phyloP scores from a whole-genome alignment of 768 basidiomycete genomes.

The Amanita muscaria region DNA sequence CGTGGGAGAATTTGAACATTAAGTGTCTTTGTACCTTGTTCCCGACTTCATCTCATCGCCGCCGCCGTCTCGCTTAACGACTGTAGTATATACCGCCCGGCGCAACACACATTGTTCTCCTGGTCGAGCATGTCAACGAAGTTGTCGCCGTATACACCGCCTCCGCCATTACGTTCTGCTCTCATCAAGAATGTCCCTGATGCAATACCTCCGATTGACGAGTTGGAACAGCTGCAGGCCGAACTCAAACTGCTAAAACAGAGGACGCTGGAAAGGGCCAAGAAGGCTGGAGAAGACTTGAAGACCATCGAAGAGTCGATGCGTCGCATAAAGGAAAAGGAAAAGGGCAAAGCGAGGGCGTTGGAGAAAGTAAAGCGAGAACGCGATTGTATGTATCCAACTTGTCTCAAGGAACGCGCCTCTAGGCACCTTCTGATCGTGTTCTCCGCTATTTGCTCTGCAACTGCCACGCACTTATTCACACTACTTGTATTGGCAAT shows the following conservation, averaged over 20 bases:
- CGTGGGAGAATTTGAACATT: slow-evolving; percentile 51
- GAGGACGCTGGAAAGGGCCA: slow-evolving; percentile 50
- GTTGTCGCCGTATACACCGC: slow-evolving; percentile 40
- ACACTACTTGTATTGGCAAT: background rate
- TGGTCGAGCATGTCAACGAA: slow-evolving; percentile 49
- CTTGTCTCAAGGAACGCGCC: slow-evolving; percentile 3
- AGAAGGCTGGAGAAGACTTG: slow-evolving; percentile 72
- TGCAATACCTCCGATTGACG: slow-evolving; percentile 60
- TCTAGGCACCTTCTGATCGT: background rate
- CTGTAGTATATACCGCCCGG: background rate
- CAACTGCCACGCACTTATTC: background rate
- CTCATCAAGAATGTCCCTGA: slow-evolving; percentile 60
- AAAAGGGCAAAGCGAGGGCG: slow-evolving; percentile 64
- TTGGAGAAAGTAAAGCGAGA: slow-evolving; percentile 67
- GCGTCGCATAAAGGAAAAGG: slow-evolving; percentile 68
- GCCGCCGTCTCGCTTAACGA: slow-evolving; percentile 16
- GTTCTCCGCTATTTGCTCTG: background rate
- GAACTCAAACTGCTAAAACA: slow-evolving; percentile 51
- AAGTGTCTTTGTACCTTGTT: slow-evolving; percentile 44
- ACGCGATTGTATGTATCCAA: slow-evolving; percentile 56
- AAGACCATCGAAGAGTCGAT: slow-evolving; percentile 68
- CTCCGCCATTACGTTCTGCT: slow-evolving; percentile 44
- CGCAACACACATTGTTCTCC: background rate
- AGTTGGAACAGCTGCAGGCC: slow-evolving; percentile 54
- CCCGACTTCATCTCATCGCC: slow-evolving; percentile 25